Evolutionary conservation across 2,329 filamentous ascomycete species (phyloP), one percentile per base, ranked within the genome.

Genomic region (Sporothrix pallida): DNA sequence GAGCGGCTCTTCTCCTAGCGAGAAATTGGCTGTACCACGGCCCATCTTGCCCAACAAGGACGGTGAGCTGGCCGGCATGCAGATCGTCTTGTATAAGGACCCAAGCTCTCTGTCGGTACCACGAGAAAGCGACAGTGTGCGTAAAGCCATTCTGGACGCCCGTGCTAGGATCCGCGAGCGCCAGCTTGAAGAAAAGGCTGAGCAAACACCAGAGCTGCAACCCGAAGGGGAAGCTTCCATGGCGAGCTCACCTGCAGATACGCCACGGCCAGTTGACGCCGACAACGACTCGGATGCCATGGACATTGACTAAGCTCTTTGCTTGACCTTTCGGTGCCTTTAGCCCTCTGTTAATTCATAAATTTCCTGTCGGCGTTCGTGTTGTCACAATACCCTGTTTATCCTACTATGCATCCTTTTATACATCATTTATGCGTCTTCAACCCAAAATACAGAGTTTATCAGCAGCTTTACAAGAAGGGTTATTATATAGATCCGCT

Each of bases 81-180:
- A 96, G 88, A 81, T 98, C 75, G 92, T 99, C 17, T 88, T 98
- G 52, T 98, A 98, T 82, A 88, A 87, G 75, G 90, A 96, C 69
- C 94, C 95, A 7, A 86, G 87, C 67, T 94, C 93, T 17, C 82
- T 98, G 76, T 91, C 89, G 0, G 88, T 97, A 23, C 90, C 94
- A 0, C 87, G 90, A 80, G 91, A 93, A 76, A 87, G 91, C 44
- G 92, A 95, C 80, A 91, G 88, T 75, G 93, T 97, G 75, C 87
- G 94, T 74, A 93, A 91, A 81, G 93, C 93, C 9, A 94, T 98
- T 76, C 85, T 95, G 71, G 95, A 97, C 81, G 89, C 93, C 2
- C 87, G 94, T 71, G 88, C 88, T 65, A 87, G 94, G 72, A 86
- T 89, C 48, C 85, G 92, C 71, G 89, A 92, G 77, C 83, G 80